Base-by-base conservation (phyloP, 2,329 filamentous ascomycete species). In the Ceratocystiopsis sp. region DNA sequence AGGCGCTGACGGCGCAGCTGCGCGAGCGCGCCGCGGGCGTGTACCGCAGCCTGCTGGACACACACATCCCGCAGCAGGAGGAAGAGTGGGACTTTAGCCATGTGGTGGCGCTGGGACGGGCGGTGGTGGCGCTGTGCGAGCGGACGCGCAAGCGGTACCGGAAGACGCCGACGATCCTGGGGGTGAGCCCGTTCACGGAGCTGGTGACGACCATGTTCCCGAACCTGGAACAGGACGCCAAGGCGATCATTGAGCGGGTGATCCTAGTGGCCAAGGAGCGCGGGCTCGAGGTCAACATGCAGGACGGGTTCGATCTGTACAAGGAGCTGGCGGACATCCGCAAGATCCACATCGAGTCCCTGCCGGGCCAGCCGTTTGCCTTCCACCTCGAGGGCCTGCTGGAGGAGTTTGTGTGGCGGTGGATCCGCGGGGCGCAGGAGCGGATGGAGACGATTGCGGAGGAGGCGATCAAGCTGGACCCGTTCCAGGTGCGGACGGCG, bases 281-380 rank as follows among this genome's bases (percentile, higher is more conserved):
- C 42, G 78, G 74, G 14, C 70, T 78, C 44, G 85, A 94, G 52
- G 76, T 96, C 40, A 78, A 82, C 35, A 74, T 96, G 21, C 75
- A 94, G 54, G 91, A 98, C 58, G 91, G 89, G 0, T 96, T 98
- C 57, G 84, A 93, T 51, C 64, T 98, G 16, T 98, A 98, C 63
- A 81, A 76, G 54, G 85, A 93, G 54, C 67, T 98, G 45, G 79
- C 89, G 17, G 80, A 83, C 50, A 84, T 95, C 47, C 80, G 91
- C 29, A 70, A 73, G 33, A 84, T 93, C 21, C 87, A 95, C 57
- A 69, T 72, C 9, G 73, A 83, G 48, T 79, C 77, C 18, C 68
- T 95, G 16, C 84, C 84, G 0, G 69, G 68, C 50, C 66, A 75
- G 47, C 73, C 76, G 1, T 98, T 96, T 58, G 79, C 78, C 5